These are phyloP conservation scores for Lippia alba DNA, from an alignment of 305 asterid genomes.

Conservation along the genomic window DNA sequence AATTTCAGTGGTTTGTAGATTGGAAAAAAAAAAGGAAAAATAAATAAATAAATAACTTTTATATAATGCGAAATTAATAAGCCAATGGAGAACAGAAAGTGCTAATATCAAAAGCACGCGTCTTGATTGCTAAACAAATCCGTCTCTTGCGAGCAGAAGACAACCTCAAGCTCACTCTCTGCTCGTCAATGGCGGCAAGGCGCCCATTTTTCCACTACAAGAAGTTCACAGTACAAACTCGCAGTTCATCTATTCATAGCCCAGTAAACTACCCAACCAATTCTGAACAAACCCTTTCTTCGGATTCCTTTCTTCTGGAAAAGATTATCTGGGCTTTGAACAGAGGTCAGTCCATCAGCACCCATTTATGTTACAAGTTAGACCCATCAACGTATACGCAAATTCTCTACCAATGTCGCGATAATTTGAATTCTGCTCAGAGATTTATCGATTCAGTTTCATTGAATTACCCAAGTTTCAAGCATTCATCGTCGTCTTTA, in stretches of 20 bases:
- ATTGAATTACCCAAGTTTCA: slow-evolving; percentile 54
- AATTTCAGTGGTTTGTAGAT: too few species aligned
- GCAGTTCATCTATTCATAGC: slow-evolving; percentile 29
- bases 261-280: slow-evolving; percentile 10
- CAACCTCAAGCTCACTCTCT: slow-evolving; percentile 2
- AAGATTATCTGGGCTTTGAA: slow-evolving; percentile 62
- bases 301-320: slow-evolving; percentile 57
- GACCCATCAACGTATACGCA: slow-evolving; percentile 58
- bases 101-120: not conserved
- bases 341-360: slow-evolving; percentile 56
- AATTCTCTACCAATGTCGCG: slow-evolving; percentile 51
- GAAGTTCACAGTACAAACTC: slow-evolving; percentile 22
- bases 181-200: slow-evolving; percentile 45
- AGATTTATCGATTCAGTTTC: slow-evolving; percentile 62
- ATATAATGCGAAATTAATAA: not conserved
- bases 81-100: not conserved
- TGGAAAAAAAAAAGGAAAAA: too few species aligned
- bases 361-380: slow-evolving; percentile 45
- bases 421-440: slow-evolving; percentile 51
- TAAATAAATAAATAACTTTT: too few species aligned
- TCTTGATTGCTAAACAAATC: not conserved
- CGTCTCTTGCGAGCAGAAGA: not conserved
- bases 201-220: slow-evolving; percentile 29
- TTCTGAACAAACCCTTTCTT: slow-evolving; percentile 34
- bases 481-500: slow-evolving; percentile 62